Evolutionary conservation across 306 rosid species (phyloP).

Genomic region (Echinosophora koreensis): DNA sequence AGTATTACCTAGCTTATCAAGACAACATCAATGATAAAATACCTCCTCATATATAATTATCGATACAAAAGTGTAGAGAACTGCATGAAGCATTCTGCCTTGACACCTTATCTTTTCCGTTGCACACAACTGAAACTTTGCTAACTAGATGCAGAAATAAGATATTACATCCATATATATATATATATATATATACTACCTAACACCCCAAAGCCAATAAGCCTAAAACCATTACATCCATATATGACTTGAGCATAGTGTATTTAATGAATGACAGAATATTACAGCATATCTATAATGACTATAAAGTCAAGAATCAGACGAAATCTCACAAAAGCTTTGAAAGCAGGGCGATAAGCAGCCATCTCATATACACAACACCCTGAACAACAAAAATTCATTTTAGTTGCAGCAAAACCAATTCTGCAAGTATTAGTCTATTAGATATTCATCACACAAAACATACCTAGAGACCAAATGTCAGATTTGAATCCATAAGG

Average conservation of each 20-base stretch:
- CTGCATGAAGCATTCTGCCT: not conserved
- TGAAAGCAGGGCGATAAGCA: constrained; percentile 93
- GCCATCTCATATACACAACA: constrained; percentile 99
- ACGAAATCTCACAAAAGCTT: constrained; percentile 89
- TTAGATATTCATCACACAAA: constrained; percentile 29
- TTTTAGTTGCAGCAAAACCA: constrained; percentile 47
- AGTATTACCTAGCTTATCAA: constrained; percentile 36
- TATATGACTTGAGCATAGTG: constrained; percentile 2
- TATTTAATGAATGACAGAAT: constrained; percentile 11
- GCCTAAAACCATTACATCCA: constrained; percentile 14
- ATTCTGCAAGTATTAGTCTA: not conserved
- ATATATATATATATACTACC: too few species aligned
- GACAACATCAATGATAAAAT: not conserved
- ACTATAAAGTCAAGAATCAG: constrained; percentile 36
- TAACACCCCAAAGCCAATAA: too few species aligned
- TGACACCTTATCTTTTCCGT: not conserved
- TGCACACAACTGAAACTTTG: constrained; percentile 9
- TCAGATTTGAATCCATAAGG: constrained; percentile 99
- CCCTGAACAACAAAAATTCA: constrained; percentile 61
- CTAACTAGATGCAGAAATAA: constrained; percentile 22
- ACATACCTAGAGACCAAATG: constrained; percentile 90
- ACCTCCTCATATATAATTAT: constrained; percentile 13
- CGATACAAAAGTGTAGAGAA: constrained; percentile 3
- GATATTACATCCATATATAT: constrained; percentile 23
- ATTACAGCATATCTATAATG: constrained; percentile 15